phyloP scores from a whole-genome alignment of 2,329 filamentous ascomycete genomes.

The Talaromyces albobiverticillius region DNA sequence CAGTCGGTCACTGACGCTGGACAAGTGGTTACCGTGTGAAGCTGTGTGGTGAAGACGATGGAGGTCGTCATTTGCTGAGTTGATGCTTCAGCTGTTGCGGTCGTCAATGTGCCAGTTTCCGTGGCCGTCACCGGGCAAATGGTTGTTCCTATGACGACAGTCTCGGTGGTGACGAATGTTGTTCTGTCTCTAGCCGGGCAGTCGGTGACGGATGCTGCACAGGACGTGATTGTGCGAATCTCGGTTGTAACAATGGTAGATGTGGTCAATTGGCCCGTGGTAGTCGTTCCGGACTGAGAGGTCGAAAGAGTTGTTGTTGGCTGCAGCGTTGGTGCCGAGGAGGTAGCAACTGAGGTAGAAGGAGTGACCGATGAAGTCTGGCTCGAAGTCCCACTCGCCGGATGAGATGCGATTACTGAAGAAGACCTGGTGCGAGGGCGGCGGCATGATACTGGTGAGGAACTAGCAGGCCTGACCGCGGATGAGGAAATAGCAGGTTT shows the following conservation, averaged over 20 bases:
- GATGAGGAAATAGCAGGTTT: constrained; percentile 3
- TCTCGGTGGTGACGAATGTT: constrained; percentile 19
- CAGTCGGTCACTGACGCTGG: background rate
- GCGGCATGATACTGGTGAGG: background rate
- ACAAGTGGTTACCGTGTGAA: background rate
- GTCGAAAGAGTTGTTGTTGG: background rate
- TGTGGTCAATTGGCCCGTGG: constrained; percentile 9
- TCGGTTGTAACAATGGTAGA: constrained; percentile 17
- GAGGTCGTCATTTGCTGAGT: background rate
- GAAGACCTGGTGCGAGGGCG: background rate
- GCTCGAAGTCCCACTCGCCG: background rate
- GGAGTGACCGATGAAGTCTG: background rate
- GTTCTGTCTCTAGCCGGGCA: constrained; percentile 18
- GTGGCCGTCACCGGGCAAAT: constrained; percentile 1
- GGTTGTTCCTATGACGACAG: constrained; percentile 20
- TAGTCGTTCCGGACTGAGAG: background rate
- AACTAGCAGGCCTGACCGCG: background rate
- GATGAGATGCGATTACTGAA: background rate
- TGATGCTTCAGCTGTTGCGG: background rate
- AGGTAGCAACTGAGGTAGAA: background rate
- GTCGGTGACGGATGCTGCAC: constrained; percentile 17
- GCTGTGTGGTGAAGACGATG: background rate
- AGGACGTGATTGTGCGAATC: constrained; percentile 17
- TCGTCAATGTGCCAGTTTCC: background rate
- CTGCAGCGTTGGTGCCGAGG: background rate